phyloP scores from a whole-genome alignment of 2,329 filamentous ascomycete species.

The Cyphellophora europaea region DNA sequence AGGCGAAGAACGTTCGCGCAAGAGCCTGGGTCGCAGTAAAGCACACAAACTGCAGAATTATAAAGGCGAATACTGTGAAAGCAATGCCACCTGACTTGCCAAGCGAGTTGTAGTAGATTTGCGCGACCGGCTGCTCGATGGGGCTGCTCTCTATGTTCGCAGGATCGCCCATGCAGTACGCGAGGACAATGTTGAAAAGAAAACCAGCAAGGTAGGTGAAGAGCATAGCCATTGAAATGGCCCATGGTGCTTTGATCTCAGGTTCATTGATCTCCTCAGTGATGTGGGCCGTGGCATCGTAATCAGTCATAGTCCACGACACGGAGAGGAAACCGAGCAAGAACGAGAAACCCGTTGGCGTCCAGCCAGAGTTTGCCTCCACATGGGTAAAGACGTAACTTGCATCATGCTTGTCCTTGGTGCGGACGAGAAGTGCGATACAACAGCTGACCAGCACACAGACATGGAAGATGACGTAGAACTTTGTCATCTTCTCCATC shows the following conservation, averaged over 20 bases:
- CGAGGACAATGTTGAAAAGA: constrained; percentile 50
- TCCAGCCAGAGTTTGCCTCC: constrained; percentile 44
- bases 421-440: constrained; percentile 42
- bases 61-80: constrained; percentile 47
- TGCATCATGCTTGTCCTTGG: constrained; percentile 41
- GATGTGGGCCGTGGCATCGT: constrained; percentile 39
- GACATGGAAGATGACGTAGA: constrained; percentile 50
- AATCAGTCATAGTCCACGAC: constrained; percentile 53
- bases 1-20: constrained; percentile 46
- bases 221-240: constrained; percentile 46
- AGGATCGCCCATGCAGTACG: constrained; percentile 46
- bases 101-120: constrained; percentile 50
- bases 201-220: constrained; percentile 48
- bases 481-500: constrained; percentile 50
- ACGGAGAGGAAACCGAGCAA: constrained; percentile 53
- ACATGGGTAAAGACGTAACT: constrained; percentile 48
- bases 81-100: constrained; percentile 44
- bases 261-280: constrained; percentile 45
- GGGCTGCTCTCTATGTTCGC: constrained; percentile 34
- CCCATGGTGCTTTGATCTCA: constrained; percentile 44
- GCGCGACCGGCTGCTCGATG: constrained; percentile 45
- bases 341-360: constrained; percentile 45
- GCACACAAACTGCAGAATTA: constrained; percentile 51
- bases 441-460: constrained; percentile 41
- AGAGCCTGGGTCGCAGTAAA: constrained; percentile 48